A percentile compares a stretch with the other conserved stretches of the same genome.
Evolutionary conservation across 345 rosid species (phyloP).

Genomic region (Toxicodendron radicans): DNA sequence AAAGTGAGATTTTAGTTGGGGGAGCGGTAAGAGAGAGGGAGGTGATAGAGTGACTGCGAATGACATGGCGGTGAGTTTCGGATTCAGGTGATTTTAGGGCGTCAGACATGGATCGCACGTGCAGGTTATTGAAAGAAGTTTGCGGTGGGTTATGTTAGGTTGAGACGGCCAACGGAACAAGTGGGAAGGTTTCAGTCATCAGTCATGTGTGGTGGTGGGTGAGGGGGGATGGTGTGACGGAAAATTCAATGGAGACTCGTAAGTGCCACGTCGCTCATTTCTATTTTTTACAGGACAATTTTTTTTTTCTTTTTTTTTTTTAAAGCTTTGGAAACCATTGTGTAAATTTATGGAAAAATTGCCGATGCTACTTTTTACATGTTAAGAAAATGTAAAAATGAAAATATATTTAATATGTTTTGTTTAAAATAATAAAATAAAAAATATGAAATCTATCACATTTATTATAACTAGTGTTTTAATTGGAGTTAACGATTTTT

Average conservation of each 20-base stretch:
- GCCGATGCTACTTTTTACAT: too few species aligned
- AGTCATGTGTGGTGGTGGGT: neutral
- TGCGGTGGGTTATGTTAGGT: neutral
- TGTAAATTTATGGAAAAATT: too few species aligned
- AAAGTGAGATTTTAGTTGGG: neutral
- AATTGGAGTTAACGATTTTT: too few species aligned
- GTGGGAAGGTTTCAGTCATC: neutral
- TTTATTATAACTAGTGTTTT: too few species aligned
- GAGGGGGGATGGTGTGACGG: neutral
- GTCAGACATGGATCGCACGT: neutral
- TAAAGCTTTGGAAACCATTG: too few species aligned
- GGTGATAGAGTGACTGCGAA: conserved; percentile 24
- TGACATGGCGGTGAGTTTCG: conserved; percentile 30
- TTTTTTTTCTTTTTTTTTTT: too few species aligned
- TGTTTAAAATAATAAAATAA: too few species aligned
- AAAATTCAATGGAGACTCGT: neutral
- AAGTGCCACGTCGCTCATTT: neutral
- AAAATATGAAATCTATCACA: too few species aligned
- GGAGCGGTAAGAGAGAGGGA: conserved; percentile 4
- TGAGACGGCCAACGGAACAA: neutral
- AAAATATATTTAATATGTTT: too few species aligned
- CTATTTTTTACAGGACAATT: too few species aligned
- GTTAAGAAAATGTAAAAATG: too few species aligned
- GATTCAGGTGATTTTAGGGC: neutral
- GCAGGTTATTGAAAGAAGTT: neutral